Evolutionary conservation across 495 filamentous ascomycete species (phyloP).

Genomic region (Tetracladium setigerum): DNA sequence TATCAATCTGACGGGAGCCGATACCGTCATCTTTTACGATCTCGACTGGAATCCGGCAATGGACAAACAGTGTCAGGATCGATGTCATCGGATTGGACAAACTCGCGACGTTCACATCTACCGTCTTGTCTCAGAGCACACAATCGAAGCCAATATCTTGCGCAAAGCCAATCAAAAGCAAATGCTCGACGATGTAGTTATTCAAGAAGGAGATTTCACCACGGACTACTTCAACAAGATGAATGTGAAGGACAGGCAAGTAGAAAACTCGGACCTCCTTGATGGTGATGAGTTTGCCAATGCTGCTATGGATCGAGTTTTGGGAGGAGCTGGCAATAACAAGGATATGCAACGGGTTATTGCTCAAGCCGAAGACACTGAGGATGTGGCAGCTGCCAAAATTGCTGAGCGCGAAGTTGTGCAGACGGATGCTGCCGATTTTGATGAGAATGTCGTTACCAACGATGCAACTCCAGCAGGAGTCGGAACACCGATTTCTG

Average conservation of each 20-base stretch:
- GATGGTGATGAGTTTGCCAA: conserved; percentile 60
- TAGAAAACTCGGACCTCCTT: conserved; percentile 38
- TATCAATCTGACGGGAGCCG: conserved; percentile 93
- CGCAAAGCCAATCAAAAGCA: conserved; percentile 95
- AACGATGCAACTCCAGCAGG: conserved; percentile 31
- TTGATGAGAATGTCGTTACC: conserved; percentile 61
- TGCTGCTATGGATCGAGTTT: conserved; percentile 79
- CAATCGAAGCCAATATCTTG: conserved; percentile 97
- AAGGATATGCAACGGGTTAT: conserved; percentile 53
- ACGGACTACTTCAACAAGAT: conserved; percentile 94
- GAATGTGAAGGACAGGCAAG: conserved; percentile 58
- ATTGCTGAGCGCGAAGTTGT: conserved; percentile 82
- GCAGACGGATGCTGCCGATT: conserved; percentile 83
- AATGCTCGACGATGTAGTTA: conserved; percentile 95
- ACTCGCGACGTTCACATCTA: conserved; percentile 98
- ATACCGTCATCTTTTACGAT: conserved; percentile 99
- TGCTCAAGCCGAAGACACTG: conserved; percentile 83
- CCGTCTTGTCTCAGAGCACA: conserved; percentile 93
- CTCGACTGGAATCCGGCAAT: conserved; percentile 99
- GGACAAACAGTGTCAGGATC: conserved; percentile 99
- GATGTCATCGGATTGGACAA: conserved; percentile 95
- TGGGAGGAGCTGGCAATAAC: conserved; percentile 50
- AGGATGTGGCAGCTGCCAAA: conserved; percentile 83
- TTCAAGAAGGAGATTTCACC: conserved; percentile 97
- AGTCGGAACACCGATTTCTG: conserved; percentile 25